Evolutionary conservation across 2,329 filamentous ascomycete species (phyloP).

Genomic region (Neofusicoccum cordaticola): DNA sequence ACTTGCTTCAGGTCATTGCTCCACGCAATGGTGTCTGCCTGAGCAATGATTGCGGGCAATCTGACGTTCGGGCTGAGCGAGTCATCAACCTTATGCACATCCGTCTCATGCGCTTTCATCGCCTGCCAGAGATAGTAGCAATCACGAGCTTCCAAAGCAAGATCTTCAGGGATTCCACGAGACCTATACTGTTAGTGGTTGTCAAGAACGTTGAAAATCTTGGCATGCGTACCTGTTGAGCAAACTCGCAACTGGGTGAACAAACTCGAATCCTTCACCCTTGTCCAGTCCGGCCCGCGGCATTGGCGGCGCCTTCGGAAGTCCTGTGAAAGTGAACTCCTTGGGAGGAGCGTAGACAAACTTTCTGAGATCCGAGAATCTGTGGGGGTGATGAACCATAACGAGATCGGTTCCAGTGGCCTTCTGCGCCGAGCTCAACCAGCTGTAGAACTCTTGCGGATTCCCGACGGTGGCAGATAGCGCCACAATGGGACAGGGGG

Average conservation of each 20-base stretch:
- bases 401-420: slow-evolving; percentile 61
- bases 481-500: slow-evolving; percentile 74
- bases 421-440: slow-evolving; percentile 64
- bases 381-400: slow-evolving; percentile 65
- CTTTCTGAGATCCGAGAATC: slow-evolving; percentile 77
- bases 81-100: slow-evolving; percentile 49
- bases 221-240: slow-evolving; percentile 43
- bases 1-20: slow-evolving; percentile 58
- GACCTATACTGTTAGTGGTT: slow-evolving; percentile 26
- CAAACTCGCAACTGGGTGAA: slow-evolving; percentile 64
- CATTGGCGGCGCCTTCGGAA: slow-evolving; percentile 37
- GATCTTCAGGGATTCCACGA: slow-evolving; percentile 64
- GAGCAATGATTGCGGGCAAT: slow-evolving; percentile 57
- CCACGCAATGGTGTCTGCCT: slow-evolving; percentile 66
- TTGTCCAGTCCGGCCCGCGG: slow-evolving; percentile 49
- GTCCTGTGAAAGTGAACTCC: slow-evolving; percentile 51
- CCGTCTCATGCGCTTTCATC: slow-evolving; percentile 59
- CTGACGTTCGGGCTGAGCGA: slow-evolving; percentile 50
- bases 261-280: slow-evolving; percentile 52
- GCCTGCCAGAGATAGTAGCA: slow-evolving; percentile 64
- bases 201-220: too few species aligned
- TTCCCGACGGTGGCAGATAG: slow-evolving; percentile 79
- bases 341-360: slow-evolving; percentile 61
- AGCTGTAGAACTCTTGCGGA: slow-evolving; percentile 65
- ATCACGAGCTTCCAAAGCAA: slow-evolving; percentile 68